Percentiles rank a stretch among this genome's conserved stretches.
These are phyloP conservation scores for Dissophora ornata DNA, from an alignment of 192 early-diverging fungal species.

Conservation along the genomic window DNA sequence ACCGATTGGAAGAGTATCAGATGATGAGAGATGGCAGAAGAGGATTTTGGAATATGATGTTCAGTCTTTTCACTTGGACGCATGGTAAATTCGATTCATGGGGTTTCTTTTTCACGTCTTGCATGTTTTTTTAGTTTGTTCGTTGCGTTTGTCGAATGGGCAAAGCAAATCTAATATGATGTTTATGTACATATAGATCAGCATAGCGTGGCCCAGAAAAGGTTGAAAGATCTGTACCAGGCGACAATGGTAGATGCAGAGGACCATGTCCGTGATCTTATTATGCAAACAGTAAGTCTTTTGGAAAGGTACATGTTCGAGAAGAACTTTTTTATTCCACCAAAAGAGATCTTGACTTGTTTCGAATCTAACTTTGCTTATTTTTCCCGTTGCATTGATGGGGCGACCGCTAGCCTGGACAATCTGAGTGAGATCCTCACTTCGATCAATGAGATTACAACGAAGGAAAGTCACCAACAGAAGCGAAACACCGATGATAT, in stretches of 20 bases:
- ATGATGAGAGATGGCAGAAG: neutral
- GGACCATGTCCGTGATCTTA: conserved; percentile 43
- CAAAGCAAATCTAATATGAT: neutral
- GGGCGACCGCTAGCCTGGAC: conserved; percentile 44
- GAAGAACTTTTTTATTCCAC: neutral
- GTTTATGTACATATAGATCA: conserved; percentile 5
- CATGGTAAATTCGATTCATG: conserved; percentile 38
- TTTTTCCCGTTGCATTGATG: conserved; percentile 9
- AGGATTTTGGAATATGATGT: conserved; percentile 16
- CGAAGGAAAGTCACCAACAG: conserved; percentile 57
- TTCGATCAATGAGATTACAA: conserved; percentile 57
- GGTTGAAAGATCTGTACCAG: conserved; percentile 26
- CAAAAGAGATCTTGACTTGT: neutral
- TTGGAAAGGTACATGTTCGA: too few relatives aligned
- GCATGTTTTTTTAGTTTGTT: too few relatives aligned
- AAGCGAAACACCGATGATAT: conserved; percentile 25
- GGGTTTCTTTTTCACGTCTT: neutral
- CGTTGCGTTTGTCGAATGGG: neutral
- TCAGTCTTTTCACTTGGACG: conserved; percentile 1
- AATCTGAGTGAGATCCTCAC: conserved; percentile 54
- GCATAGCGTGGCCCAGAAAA: conserved; percentile 3
- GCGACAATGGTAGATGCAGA: conserved; percentile 32
- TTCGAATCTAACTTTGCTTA: neutral
- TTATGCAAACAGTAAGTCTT: conserved; percentile 38
- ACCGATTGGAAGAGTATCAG: conserved; percentile 44